These are phyloP conservation scores for Micromonas pusilla DNA, from an alignment of 139 green algal genomes.

Conservation along the genomic window DNA sequence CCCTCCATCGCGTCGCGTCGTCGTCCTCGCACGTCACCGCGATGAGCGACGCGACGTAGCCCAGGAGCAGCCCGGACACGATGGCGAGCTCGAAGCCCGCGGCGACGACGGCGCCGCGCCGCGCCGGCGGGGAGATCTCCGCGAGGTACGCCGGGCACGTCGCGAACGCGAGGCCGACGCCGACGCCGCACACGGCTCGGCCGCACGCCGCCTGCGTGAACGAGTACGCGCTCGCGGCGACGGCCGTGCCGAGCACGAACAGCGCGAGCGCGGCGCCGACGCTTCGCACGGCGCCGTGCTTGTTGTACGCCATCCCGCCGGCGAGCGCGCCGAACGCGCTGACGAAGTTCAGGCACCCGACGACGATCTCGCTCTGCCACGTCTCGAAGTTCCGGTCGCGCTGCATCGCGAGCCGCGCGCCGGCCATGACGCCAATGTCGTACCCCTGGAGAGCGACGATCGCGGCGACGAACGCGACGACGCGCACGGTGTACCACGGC, in stretches of 20 bases:
- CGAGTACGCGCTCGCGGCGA: constrained; percentile 27
- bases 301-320: constrained; percentile 25
- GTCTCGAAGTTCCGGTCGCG: constrained; percentile 26
- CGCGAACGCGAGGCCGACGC: constrained; percentile 33
- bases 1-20: constrained; percentile 31
- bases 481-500: no score
- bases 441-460: constrained; percentile 10
- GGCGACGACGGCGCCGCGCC: constrained; percentile 27
- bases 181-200: constrained; percentile 31
- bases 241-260: constrained; percentile 13
- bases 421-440: constrained; percentile 39
- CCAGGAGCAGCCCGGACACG: constrained; percentile 40
- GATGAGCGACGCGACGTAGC: constrained; percentile 28
- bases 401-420: constrained; percentile 29
- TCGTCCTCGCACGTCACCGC: background rate
- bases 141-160: constrained; percentile 37
- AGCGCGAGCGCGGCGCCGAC: background rate
- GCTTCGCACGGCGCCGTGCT: constrained; percentile 7
- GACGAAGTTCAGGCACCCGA: constrained; percentile 36
- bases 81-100: constrained; percentile 35
- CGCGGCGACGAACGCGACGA: background rate
- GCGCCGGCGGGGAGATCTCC: constrained; percentile 26
- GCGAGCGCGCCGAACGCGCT: constrained; percentile 30
- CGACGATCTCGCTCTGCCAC: constrained; percentile 31
- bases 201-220: constrained; percentile 31